Evolutionary conservation across 352 stramenopile genomes (phyloP).

Genomic region (Hyaloperonospora arabidopsidis): DNA sequence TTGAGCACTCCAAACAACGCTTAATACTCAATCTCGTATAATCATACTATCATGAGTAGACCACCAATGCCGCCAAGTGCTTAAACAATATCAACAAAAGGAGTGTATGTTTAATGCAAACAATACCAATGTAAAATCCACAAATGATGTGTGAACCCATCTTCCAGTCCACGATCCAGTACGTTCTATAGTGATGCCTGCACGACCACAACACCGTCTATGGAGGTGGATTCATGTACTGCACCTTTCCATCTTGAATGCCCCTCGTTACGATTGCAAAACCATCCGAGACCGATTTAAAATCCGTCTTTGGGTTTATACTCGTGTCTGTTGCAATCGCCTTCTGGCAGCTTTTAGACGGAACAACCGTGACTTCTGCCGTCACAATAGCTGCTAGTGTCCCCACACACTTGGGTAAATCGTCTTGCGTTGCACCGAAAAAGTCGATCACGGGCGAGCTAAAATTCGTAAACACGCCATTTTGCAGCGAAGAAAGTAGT

Average conservation of each 20-base stretch:
- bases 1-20: too few relatives aligned
- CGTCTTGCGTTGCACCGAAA: constrained; percentile 33
- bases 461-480: constrained; percentile 72
- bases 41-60: too few relatives aligned
- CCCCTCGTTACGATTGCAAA: constrained; percentile 62
- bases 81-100: too few relatives aligned
- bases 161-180: too few relatives aligned
- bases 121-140: too few relatives aligned
- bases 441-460: constrained; percentile 50
- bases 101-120: too few relatives aligned
- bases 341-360: constrained; percentile 35
- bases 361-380: constrained; percentile 31
- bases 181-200: too few relatives aligned
- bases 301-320: constrained; percentile 47
- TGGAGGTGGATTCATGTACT: constrained; percentile 34
- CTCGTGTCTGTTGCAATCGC: constrained; percentile 47
- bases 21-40: too few relatives aligned
- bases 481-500: constrained; percentile 54
- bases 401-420: constrained; percentile 51
- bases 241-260: constrained; percentile 39
- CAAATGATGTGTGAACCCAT: too few relatives aligned
- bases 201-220: constrained; percentile 1
- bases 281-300: constrained; percentile 34
- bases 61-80: too few relatives aligned
- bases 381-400: constrained; percentile 40